Conservation (phyloP, 176 grass and related monocot species). For the Metroxylon sagu region DNA sequence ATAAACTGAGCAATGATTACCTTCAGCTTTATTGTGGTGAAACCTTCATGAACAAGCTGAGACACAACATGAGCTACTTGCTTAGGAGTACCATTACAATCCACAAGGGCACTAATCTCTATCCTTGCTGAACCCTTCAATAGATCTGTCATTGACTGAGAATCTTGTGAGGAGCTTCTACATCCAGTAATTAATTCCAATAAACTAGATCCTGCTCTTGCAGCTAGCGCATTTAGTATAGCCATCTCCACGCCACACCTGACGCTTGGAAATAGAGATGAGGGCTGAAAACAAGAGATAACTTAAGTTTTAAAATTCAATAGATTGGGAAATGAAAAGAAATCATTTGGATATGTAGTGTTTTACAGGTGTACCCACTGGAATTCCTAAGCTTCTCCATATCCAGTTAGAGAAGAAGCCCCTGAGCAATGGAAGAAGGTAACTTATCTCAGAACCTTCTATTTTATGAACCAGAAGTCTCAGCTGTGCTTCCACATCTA, state of each 20-base stretch:
- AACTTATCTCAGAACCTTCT: constrained; percentile 57
- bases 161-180: constrained; percentile 17
- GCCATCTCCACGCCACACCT: constrained; percentile 93
- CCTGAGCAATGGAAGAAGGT: constrained; percentile 69
- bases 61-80: constrained; percentile 67
- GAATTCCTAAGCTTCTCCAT: constrained; percentile 67
- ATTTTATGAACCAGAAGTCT: constrained; percentile 63
- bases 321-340: too few relatives aligned
- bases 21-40: constrained; percentile 90
- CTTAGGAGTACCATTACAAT: constrained; percentile 56
- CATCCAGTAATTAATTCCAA: constrained; percentile 47
- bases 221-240: constrained; percentile 76
- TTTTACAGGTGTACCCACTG: constrained; percentile 31
- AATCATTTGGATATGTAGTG: too few relatives aligned
- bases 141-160: constrained; percentile 24
- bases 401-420: constrained; percentile 96
- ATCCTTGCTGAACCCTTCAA: constrained; percentile 35
- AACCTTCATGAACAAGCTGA: constrained; percentile 69
- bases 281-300: constrained; percentile 40
- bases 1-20: constrained; percentile 12
- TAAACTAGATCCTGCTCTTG: constrained; percentile 34
- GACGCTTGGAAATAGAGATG: constrained; percentile 81
- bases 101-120: constrained; percentile 76
- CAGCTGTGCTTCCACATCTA: constrained; percentile 89
- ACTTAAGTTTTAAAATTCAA: too few relatives aligned